A percentile compares a stretch with the other conserved stretches of the same genome.
Conservation (phyloP, 2,329 filamentous ascomycete genomes). For the Claviceps quebecensis region DNA sequence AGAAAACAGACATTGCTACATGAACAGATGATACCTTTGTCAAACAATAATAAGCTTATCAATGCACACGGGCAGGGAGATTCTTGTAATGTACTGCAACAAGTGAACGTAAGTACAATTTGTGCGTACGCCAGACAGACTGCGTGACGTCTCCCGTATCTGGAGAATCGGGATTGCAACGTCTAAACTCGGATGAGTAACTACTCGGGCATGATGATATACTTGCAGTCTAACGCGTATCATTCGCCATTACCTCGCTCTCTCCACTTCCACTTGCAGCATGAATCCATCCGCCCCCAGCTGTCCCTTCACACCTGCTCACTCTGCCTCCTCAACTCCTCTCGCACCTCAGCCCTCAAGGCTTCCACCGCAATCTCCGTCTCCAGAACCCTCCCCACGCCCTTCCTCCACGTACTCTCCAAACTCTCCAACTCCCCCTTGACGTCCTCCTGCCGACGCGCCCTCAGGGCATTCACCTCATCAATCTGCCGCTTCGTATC, state of each 20-base stretch:
- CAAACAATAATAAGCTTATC: constrained; percentile 7
- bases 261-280: too few relatives aligned
- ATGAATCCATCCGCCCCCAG: too few relatives aligned
- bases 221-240: too few relatives aligned
- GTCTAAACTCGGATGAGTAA: too few relatives aligned
- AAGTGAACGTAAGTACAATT: too few relatives aligned
- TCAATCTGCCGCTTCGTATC: constrained; percentile 56
- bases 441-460: constrained; percentile 54
- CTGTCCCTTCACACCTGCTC: not conserved
- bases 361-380: constrained; percentile 72
- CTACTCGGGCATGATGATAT: too few relatives aligned
- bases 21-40: constrained; percentile 21
- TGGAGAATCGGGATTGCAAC: too few relatives aligned
- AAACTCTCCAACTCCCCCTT: constrained; percentile 58
- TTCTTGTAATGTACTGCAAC: not conserved
- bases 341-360: constrained; percentile 52
- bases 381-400: constrained; percentile 69
- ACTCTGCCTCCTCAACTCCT: constrained; percentile 34
- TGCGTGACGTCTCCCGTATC: too few relatives aligned
- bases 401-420: constrained; percentile 66
- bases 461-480: constrained; percentile 54
- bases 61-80: not conserved
- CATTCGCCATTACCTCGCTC: too few relatives aligned
- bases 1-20: constrained; percentile 19
- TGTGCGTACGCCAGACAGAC: too few relatives aligned